A percentile compares a stretch with the other conserved stretches of the same genome.
Conservation (phyloP, 2,329 filamentous ascomycete genomes). For the Byssoonygena ceratinophila region DNA sequence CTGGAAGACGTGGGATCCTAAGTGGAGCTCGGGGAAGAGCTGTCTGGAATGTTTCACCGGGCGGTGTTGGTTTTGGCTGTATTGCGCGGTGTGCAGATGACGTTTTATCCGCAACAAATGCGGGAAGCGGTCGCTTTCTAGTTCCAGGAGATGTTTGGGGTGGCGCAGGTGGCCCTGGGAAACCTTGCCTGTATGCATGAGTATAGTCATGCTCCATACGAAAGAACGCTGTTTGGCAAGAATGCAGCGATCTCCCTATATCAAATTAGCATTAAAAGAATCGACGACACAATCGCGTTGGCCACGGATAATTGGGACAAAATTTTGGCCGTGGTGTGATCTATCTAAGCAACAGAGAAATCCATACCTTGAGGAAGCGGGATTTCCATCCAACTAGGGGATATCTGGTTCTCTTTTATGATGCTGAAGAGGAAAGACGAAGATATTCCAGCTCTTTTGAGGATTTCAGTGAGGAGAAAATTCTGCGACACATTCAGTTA, state of each 20-base stretch:
- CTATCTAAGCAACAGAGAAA: neutral
- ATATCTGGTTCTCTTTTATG: constrained; percentile 30
- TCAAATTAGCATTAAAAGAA: neutral
- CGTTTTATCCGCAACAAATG: constrained; percentile 23
- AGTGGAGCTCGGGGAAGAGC: constrained; percentile 28
- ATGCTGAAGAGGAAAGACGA: constrained; percentile 31
- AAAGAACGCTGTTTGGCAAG: constrained; percentile 29
- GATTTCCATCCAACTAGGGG: constrained; percentile 33
- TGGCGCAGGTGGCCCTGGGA: constrained; percentile 14
- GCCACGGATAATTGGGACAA: neutral
- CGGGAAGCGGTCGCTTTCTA: constrained; percentile 23
- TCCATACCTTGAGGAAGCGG: constrained; percentile 35
- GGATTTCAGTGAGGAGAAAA: constrained; percentile 34
- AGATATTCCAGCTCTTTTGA: constrained; percentile 30
- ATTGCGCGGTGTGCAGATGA: constrained; percentile 28
- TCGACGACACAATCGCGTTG: neutral
- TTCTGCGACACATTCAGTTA: constrained; percentile 23
- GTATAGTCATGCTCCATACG: constrained; percentile 27
- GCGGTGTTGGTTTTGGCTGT: constrained; percentile 31
- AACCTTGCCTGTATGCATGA: constrained; percentile 18
- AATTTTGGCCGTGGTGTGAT: neutral
- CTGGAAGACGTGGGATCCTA: constrained; percentile 28
- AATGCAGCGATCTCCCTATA: constrained; percentile 32
- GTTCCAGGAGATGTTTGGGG: constrained; percentile 15
- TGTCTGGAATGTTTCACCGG: constrained; percentile 24